Evolutionary conservation across 768 basidiomycete species (phyloP), one percentile per base, ranked within the genome.

Genomic region (Glaciozyma antarctica): DNA sequence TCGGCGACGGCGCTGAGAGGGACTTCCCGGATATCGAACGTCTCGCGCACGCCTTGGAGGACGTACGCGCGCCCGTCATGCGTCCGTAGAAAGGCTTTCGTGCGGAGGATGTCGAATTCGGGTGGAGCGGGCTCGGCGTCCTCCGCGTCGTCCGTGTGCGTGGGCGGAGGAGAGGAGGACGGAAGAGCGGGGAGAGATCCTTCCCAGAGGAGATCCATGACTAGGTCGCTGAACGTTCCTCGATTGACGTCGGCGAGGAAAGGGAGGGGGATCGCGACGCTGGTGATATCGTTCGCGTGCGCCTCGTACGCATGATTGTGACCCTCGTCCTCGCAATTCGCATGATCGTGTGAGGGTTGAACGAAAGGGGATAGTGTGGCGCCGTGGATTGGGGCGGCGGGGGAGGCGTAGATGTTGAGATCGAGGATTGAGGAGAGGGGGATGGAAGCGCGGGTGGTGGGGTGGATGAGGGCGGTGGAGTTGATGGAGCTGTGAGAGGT

Each of bases 11-110:
- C 16, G 28, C 13, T 49, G 2, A 2, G 17, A 12, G 60, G 67
- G 15, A 74, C 58, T 41, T 57, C 19, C 22, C 58, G 34, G 24
- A 71, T 64, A 71, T 99, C 94, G 74, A 93, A 99, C 76, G 97
- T 81, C 70, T 80, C 89, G 69, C 89, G 80, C 17, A 99, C 95
- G 3, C 93, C 95, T 74, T 99, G 95, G 53, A 99, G 77, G 60
- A 98, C 66, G 83, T 71, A 85, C 82, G 62, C 82, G 80, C 60
- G 15, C 80, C 78, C 22, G 76, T 72, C 76, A 68, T 17, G 32
- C 9, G 63, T 62, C 10, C 44, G 26, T 1, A 94, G 85, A 24
- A 91, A 79, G 12, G 93, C 94, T 75, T 99, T 98, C 73, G 90
- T 89, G 21, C 95, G 84, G 24, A 99, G 78, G 7, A 95, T 81